phyloP scores from a whole-genome alignment of 306 rosid species.

The Quercus alba region DNA sequence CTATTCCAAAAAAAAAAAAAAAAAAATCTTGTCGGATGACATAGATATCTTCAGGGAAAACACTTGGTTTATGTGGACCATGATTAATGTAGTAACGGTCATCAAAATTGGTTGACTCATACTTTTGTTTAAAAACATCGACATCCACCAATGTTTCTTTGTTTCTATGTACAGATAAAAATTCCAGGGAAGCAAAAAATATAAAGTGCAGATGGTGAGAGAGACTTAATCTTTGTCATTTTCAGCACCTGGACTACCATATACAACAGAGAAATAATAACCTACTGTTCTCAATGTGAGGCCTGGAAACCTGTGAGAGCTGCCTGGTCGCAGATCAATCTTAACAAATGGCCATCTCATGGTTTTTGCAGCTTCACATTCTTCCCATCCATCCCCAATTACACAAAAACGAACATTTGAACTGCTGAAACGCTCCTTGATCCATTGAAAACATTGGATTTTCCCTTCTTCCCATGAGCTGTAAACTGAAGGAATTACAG shows the following conservation, averaged over 20 bases:
- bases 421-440: constrained; percentile 63
- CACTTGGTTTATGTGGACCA: too few species aligned
- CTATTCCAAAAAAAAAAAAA: not conserved
- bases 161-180: constrained; percentile 19
- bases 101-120: constrained; percentile 12
- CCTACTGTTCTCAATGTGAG: constrained; percentile 66
- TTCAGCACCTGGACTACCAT: constrained; percentile 48
- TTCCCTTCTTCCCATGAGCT: constrained; percentile 94
- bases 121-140: not conserved
- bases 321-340: constrained; percentile 70
- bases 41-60: too few species aligned
- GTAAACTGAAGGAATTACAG: constrained; percentile 54
- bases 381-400: constrained; percentile 95
- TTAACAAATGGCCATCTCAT: constrained; percentile 87
- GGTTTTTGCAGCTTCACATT: constrained; percentile 76
- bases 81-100: not conserved
- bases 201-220: constrained; percentile 10
- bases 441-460: constrained; percentile 71
- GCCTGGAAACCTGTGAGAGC: constrained; percentile 86
- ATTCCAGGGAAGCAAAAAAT: constrained; percentile 18
- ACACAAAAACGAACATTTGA: constrained; percentile 78
- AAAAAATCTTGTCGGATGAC: not conserved
- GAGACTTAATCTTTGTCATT: constrained; percentile 40
- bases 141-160: constrained; percentile 11
- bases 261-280: constrained; percentile 74